Evolutionary conservation across 805 yeast genomes (phyloP).

Genomic region (Sugiyamaella americana): DNA sequence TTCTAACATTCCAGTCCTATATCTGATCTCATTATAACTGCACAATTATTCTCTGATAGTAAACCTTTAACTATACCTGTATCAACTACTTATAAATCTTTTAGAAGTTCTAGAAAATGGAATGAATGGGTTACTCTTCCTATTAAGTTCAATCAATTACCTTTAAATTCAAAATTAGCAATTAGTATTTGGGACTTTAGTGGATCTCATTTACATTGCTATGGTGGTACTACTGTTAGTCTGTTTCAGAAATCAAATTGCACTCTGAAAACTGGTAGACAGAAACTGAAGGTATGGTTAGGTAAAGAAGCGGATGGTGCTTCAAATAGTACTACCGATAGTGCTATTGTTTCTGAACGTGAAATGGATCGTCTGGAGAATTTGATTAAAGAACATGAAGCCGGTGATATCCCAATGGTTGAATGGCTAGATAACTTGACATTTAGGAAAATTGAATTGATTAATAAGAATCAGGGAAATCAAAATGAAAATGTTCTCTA

Average conservation of each 20-base stretch:
- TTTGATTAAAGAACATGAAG: conserved; percentile 55
- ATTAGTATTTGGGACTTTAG: conserved; percentile 65
- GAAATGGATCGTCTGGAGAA: conserved; percentile 47
- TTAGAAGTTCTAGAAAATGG: conserved; percentile 45
- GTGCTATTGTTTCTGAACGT: conserved; percentile 17
- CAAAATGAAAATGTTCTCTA: conserved; percentile 35
- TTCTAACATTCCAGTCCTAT: conserved; percentile 19
- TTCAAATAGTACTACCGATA: conserved; percentile 26
- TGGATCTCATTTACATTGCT: conserved; percentile 43
- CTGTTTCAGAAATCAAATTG: conserved; percentile 53
- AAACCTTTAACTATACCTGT: conserved; percentile 46
- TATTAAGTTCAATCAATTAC: conserved; percentile 63
- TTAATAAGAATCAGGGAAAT: conserved; percentile 23
- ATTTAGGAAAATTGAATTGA: conserved; percentile 46
- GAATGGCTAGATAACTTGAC: conserved; percentile 74
- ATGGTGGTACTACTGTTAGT: conserved; percentile 55
- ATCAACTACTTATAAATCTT: conserved; percentile 44
- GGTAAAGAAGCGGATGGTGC: conserved; percentile 32
- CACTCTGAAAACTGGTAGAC: conserved; percentile 66
- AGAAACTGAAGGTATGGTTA: conserved; percentile 45
- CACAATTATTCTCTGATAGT: conserved; percentile 40
- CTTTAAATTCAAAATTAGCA: conserved; percentile 51
- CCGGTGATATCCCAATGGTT: conserved; percentile 53
- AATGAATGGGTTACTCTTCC: conserved; percentile 71
- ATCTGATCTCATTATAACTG: conserved; percentile 39